Evolutionary conservation across 2,329 filamentous ascomycete genomes (phyloP).

Genomic region (Trichoderma breve): DNA sequence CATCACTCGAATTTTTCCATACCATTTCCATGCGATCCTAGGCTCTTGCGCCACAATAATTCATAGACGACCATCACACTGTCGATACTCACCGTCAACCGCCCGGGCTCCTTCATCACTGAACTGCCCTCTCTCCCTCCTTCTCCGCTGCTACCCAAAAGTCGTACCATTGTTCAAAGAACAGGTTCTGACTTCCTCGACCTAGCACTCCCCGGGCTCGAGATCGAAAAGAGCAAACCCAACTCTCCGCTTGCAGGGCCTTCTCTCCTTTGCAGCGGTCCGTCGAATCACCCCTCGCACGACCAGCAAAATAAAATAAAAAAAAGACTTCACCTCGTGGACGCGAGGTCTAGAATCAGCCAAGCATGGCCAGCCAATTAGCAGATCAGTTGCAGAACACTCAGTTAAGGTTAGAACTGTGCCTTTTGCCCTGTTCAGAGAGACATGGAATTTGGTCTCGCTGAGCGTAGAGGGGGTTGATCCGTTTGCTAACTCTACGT

Average conservation of each 20-base stretch:
- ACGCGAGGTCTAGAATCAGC: conserved; percentile 29
- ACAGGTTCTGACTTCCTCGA: conserved; percentile 1
- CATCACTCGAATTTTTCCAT: background rate
- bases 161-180: conserved; percentile 9
- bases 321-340: conserved; percentile 26
- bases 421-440: conserved; percentile 17
- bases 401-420: conserved; percentile 40
- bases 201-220: background rate
- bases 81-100: background rate
- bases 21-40: conserved; percentile 11
- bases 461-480: conserved; percentile 6
- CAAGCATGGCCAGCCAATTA: conserved; percentile 46
- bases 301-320: conserved; percentile 11
- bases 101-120: conserved; percentile 12
- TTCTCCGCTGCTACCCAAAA: conserved; percentile 12
- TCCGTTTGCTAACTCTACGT: background rate
- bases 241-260: conserved; percentile 17
- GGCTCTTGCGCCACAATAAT: conserved; percentile 15
- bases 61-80: conserved; percentile 5
- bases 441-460: background rate
- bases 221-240: conserved; percentile 5
- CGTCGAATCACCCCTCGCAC: conserved; percentile 14
- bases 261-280: conserved; percentile 24
- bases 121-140: conserved; percentile 2
- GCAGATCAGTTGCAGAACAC: conserved; percentile 45